Conservation (phyloP, 2,329 filamentous ascomycete species). For the Orbilia oligospora region DNA sequence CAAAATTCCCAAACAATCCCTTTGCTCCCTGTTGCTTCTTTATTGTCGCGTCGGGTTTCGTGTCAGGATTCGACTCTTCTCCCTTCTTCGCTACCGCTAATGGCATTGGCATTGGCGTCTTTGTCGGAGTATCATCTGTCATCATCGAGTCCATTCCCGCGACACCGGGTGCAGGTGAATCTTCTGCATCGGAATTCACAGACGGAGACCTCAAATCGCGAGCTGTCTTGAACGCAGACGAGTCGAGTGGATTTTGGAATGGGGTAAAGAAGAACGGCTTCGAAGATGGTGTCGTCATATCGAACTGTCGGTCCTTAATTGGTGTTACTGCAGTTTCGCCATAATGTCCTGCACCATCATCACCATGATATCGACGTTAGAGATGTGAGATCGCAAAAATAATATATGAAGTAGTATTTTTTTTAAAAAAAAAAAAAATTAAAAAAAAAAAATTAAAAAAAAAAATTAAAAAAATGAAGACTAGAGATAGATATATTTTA, state of each 20-base stretch:
- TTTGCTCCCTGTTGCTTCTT: constrained; percentile 15
- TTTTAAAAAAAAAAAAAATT: too few relatives aligned
- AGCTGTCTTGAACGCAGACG: constrained; percentile 44
- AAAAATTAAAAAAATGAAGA: too few relatives aligned
- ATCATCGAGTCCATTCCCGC: constrained; percentile 54
- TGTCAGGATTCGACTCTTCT: constrained; percentile 2
- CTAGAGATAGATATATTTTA: neutral
- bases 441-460: too few relatives aligned
- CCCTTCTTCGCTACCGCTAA: neutral
- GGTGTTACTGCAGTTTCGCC: constrained; percentile 52
- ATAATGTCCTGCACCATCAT: constrained; percentile 39
- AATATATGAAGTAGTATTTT: too few relatives aligned
- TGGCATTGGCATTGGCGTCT: constrained; percentile 4
- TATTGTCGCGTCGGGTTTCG: constrained; percentile 5
- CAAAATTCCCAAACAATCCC: constrained; percentile 45
- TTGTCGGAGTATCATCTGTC: constrained; percentile 44
- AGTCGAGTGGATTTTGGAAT: constrained; percentile 45
- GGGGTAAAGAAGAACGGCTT: constrained; percentile 57
- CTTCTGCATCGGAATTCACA: constrained; percentile 49
- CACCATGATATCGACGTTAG: constrained; percentile 25
- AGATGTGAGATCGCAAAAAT: too few relatives aligned
- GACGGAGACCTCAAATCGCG: constrained; percentile 47
- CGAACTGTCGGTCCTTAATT: constrained; percentile 52
- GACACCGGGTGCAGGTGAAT: constrained; percentile 44
- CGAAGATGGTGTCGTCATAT: constrained; percentile 45